Percentiles rank a stretch among this genome's conserved stretches.
Evolutionary conservation across 1,284 basidiomycete genomes (phyloP).

Genomic region (Mycosarcoma mackinlayi): DNA sequence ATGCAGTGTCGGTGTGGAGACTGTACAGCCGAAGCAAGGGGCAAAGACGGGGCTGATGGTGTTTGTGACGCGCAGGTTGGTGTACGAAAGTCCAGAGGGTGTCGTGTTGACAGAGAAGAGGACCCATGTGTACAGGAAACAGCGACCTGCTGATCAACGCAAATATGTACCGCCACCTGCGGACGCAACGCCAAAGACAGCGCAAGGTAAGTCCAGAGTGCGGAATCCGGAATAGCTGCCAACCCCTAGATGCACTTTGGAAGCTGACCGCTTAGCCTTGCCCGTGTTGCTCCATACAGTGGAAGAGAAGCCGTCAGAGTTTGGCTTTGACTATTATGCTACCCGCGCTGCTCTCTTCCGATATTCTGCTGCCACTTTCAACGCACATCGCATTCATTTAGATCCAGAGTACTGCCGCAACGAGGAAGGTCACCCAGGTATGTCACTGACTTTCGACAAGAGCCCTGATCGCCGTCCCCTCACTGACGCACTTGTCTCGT

Average conservation of each 20-base stretch:
- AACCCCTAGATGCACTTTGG: no score
- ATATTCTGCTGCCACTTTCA: conserved; percentile 65
- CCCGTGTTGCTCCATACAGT: conserved; percentile 9
- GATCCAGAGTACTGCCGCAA: conserved; percentile 58
- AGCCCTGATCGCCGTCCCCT: not conserved
- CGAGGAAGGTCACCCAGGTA: conserved; percentile 54
- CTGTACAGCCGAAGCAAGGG: conserved; percentile 31
- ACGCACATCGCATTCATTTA: conserved; percentile 63
- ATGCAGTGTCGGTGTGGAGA: conserved; percentile 32
- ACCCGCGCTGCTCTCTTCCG: conserved; percentile 57
- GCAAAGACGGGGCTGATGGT: conserved; percentile 46
- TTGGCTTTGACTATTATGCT: conserved; percentile 45
- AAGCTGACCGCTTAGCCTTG: not conserved
- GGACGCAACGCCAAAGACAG: conserved; percentile 5
- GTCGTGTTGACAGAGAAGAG: conserved; percentile 34
- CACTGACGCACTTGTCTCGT: not conserved
- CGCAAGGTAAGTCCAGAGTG: conserved; percentile 15
- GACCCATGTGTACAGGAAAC: conserved; percentile 38
- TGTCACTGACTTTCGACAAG: not conserved
- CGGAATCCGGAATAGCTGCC: not conserved
- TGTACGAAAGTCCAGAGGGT: conserved; percentile 15
- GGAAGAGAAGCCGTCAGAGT: conserved; percentile 35
- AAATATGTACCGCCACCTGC: conserved; percentile 16
- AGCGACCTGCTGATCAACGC: conserved; percentile 23
- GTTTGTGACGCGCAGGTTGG: conserved; percentile 35